Evolutionary conservation across 495 filamentous ascomycete species (phyloP).

Genomic region (Aspergillus funiculosus): DNA sequence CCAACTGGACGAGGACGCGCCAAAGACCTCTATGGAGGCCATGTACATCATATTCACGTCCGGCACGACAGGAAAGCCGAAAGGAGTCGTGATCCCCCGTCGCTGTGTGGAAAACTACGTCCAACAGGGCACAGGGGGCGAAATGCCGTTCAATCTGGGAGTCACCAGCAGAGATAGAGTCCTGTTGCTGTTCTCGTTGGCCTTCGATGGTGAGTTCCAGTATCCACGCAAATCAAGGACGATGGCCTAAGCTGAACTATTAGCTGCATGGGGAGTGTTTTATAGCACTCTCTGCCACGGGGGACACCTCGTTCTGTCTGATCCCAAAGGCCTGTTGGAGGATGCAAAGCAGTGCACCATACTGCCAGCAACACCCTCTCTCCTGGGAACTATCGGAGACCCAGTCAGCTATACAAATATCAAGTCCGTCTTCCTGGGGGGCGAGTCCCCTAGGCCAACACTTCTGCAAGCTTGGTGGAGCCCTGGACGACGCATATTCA

Average conservation of each 20-base stretch:
- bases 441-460: not conserved
- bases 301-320: not conserved
- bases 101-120: not conserved
- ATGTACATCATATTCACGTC: not conserved
- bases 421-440: not conserved
- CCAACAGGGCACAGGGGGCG: not conserved
- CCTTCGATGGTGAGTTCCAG: not conserved
- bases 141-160: not conserved
- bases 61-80: not conserved
- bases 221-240: too few species aligned
- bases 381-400: not conserved
- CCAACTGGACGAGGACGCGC: too few species aligned
- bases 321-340: not conserved
- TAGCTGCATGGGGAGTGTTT: too few species aligned
- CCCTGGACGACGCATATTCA: not conserved
- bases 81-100: not conserved
- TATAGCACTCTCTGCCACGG: not conserved
- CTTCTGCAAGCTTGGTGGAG: not conserved
- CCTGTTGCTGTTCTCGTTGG: not conserved
- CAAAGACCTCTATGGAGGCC: too few species aligned
- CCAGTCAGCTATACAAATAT: not conserved
- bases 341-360: not conserved
- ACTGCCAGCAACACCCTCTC: not conserved
- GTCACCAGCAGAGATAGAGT: not conserved
- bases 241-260: too few species aligned